Evolutionary conservation across 164 flowering plant species (phyloP).

Genomic region (Nymphaea thermarum): DNA sequence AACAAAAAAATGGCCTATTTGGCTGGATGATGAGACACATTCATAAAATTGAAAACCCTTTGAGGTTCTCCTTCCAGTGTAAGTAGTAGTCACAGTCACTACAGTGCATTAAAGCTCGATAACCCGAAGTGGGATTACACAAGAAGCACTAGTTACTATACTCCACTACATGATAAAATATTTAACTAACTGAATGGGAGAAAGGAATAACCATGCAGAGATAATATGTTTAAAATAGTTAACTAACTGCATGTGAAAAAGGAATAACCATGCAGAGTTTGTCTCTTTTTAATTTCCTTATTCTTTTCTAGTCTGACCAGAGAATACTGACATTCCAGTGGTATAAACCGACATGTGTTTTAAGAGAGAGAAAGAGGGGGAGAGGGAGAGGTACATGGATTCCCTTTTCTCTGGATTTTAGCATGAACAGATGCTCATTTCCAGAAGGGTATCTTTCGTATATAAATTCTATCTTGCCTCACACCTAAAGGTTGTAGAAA

Average conservation of each 20-base stretch:
- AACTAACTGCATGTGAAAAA: neutral
- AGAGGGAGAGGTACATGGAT: neutral
- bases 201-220: neutral
- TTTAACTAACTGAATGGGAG: neutral
- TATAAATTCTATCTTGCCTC: neutral
- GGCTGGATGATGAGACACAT: neutral
- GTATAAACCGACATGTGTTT: neutral
- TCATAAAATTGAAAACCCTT: neutral
- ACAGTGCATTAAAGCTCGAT: neutral
- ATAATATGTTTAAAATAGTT: neutral
- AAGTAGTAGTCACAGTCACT: neutral
- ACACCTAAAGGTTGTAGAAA: neutral
- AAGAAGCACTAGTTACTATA: neutral
- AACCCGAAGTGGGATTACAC: neutral
- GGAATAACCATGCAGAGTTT: neutral
- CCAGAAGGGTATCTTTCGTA: constrained; percentile 1
- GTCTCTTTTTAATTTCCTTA: too few species aligned
- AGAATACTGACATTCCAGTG: neutral
- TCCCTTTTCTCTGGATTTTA: constrained; percentile 4
- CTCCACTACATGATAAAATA: neutral
- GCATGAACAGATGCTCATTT: constrained; percentile 1
- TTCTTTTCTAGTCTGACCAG: too few species aligned
- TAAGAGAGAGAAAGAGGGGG: neutral
- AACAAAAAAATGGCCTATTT: neutral
- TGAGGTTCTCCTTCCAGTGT: neutral